phyloP scores from a whole-genome alignment of 2,329 filamentous ascomycete genomes.

The Calonectria crousiana region DNA sequence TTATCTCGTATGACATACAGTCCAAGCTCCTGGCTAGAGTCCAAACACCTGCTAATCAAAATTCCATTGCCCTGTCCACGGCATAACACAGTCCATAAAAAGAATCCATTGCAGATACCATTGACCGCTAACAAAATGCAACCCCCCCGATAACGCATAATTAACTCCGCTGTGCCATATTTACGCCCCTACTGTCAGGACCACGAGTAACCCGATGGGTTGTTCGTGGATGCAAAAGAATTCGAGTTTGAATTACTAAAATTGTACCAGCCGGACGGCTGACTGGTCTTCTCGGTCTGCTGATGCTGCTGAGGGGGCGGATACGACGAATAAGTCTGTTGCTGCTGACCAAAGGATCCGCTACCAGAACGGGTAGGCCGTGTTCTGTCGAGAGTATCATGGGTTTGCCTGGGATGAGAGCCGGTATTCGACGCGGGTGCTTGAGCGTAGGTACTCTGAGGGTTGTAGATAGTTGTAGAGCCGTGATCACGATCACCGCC shows the following conservation, averaged over 20 bases:
- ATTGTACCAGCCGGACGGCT: conserved; percentile 42
- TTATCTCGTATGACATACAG: not conserved
- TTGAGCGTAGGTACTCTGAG: conserved; percentile 33
- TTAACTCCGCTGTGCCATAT: not conserved
- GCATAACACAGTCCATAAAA: not conserved
- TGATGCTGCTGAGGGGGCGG: conserved; percentile 35
- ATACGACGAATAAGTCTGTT: conserved; percentile 30
- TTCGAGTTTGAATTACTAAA: conserved; percentile 40
- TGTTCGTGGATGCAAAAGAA: conserved; percentile 33
- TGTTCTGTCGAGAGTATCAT: conserved; percentile 34
- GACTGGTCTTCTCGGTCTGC: conserved; percentile 30
- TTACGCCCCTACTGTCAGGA: conserved; percentile 17
- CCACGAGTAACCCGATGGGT: conserved; percentile 43
- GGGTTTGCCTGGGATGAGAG: conserved; percentile 37
- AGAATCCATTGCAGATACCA: not conserved
- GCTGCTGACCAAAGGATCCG: conserved; percentile 32
- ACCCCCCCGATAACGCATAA: not conserved
- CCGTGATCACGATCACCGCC: conserved; percentile 31
- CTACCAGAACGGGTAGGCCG: conserved; percentile 29
- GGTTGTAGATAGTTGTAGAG: conserved; percentile 30
- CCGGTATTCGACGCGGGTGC: conserved; percentile 20
- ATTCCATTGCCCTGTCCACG: not conserved
- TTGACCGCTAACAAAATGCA: not conserved
- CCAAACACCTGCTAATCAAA: not conserved
- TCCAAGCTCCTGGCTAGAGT: not conserved